These are phyloP conservation scores for Claviceps citrina DNA, from an alignment of 2,329 filamentous ascomycete species.

Conservation along the genomic window DNA sequence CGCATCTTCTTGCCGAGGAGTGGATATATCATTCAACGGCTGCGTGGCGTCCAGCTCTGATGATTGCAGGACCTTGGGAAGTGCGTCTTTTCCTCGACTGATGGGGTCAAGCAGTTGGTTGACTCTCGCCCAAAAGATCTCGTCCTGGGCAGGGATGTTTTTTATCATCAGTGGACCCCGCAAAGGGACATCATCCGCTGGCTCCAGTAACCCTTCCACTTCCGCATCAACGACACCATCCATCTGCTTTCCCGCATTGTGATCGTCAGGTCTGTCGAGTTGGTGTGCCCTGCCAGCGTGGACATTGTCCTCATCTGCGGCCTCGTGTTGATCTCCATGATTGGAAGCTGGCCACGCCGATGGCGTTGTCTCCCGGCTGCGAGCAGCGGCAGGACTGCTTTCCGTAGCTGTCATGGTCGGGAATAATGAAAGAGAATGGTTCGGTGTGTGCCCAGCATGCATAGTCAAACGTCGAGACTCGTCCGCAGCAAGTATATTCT, in stretches of 20 bases:
- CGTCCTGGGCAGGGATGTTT: constrained; percentile 41
- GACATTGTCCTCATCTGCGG: not conserved
- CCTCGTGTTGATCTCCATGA: not conserved
- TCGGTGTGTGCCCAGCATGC: constrained; percentile 49
- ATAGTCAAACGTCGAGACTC: constrained; percentile 40
- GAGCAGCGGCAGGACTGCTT: constrained; percentile 13
- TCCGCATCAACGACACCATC: constrained; percentile 4
- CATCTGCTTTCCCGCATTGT: not conserved
- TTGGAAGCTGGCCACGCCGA: constrained; percentile 9
- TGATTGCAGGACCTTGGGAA: constrained; percentile 27
- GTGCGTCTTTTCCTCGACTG: constrained; percentile 28
- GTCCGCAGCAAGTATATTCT: constrained; percentile 30
- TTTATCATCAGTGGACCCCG: constrained; percentile 38
- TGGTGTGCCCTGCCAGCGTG: not conserved
- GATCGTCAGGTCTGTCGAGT: not conserved
- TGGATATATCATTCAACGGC: not conserved
- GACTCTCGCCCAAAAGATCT: constrained; percentile 35
- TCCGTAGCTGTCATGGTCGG: constrained; percentile 29
- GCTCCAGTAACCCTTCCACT: constrained; percentile 20
- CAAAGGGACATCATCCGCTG: constrained; percentile 29
- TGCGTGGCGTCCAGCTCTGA: constrained; percentile 4
- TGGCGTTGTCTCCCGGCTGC: constrained; percentile 17
- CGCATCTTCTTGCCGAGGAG: constrained; percentile 6
- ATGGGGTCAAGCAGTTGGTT: constrained; percentile 37
- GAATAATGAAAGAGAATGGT: constrained; percentile 39